Conservation (phyloP, 495 filamentous ascomycete species). For the Aspergillus bridgeri region DNA sequence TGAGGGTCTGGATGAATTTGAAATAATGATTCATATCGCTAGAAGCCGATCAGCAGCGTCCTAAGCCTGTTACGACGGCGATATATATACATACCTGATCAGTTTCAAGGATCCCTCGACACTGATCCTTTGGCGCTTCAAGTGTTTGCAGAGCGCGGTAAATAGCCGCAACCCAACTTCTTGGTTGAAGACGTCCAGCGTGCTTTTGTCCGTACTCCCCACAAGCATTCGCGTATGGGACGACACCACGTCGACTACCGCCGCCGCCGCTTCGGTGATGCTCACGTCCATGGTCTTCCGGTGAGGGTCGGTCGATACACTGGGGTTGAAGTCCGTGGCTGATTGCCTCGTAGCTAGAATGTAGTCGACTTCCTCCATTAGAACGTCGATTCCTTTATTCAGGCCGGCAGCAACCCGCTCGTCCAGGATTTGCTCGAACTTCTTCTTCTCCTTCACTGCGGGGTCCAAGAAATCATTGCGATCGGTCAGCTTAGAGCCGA, state of each 20-base stretch:
- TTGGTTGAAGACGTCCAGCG: constrained; percentile 97
- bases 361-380: constrained; percentile 98
- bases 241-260: constrained; percentile 79
- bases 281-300: constrained; percentile 68
- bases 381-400: constrained; percentile 95
- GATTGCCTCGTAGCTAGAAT: constrained; percentile 84
- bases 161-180: constrained; percentile 94
- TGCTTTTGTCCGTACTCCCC: constrained; percentile 92
- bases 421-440: constrained; percentile 98
- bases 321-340: constrained; percentile 88
- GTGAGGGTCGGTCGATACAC: constrained; percentile 42
- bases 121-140: constrained; percentile 91
- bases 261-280: constrained; percentile 69
- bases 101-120: constrained; percentile 87
- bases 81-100: constrained; percentile 57
- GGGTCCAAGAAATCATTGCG: constrained; percentile 92
- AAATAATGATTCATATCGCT: constrained; percentile 95
- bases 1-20: constrained; percentile 74
- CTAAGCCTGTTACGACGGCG: not conserved
- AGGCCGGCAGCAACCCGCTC: constrained; percentile 93
- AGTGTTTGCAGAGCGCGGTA: constrained; percentile 86
- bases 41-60: constrained; percentile 11
- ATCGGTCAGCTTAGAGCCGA: constrained; percentile 76
- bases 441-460: constrained; percentile 90
- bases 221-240: constrained; percentile 87